Evolutionary conservation across 2,329 filamentous ascomycete species (phyloP).

Genomic region (Raffaelea ambrosiae): DNA sequence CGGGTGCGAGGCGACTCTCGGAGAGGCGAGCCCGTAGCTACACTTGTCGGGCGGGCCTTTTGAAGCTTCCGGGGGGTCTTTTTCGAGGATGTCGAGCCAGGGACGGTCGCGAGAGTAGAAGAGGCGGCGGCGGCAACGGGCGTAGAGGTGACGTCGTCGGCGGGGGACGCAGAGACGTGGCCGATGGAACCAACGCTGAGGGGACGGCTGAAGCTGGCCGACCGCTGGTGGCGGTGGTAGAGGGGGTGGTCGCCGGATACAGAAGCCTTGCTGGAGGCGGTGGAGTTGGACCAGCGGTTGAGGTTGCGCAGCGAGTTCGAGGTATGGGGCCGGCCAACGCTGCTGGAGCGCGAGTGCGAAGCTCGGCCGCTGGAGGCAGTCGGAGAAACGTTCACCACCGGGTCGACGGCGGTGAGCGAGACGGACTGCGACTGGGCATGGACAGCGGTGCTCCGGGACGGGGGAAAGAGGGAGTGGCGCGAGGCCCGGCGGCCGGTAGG

Average conservation of each 20-base stretch:
- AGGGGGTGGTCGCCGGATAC: slow-evolving; percentile 14
- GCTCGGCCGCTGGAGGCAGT: slow-evolving; percentile 13
- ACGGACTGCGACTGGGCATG: neutral
- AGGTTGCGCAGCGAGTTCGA: slow-evolving; percentile 37
- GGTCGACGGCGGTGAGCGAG: slow-evolving; percentile 10
- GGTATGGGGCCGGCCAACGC: slow-evolving; percentile 29
- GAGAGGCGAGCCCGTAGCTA: slow-evolving; percentile 16
- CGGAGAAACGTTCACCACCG: neutral
- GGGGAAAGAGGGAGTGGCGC: neutral
- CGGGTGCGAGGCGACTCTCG: neutral
- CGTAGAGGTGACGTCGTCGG: slow-evolving; percentile 4
- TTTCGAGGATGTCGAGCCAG: neutral
- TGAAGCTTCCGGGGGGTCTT: slow-evolving; percentile 28
- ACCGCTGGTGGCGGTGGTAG: slow-evolving; percentile 20
- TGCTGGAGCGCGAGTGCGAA: slow-evolving; percentile 24
- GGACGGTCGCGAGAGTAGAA: neutral
- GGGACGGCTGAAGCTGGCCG: slow-evolving; percentile 26
- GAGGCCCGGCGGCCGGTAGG: slow-evolving; percentile 12
- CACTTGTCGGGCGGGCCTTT: slow-evolving; percentile 25
- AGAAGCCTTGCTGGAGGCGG: slow-evolving; percentile 38
- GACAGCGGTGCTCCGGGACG: neutral
- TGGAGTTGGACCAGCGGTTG: slow-evolving; percentile 46
- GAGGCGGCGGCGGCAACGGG: slow-evolving; percentile 6
- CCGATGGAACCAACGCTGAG: slow-evolving; percentile 35
- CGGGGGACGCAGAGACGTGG: slow-evolving; percentile 4